A percentile compares a stretch with the other conserved stretches of the same genome.
Conservation (phyloP, 2,329 filamentous ascomycete genomes). For the Pleomassaria siparia region DNA sequence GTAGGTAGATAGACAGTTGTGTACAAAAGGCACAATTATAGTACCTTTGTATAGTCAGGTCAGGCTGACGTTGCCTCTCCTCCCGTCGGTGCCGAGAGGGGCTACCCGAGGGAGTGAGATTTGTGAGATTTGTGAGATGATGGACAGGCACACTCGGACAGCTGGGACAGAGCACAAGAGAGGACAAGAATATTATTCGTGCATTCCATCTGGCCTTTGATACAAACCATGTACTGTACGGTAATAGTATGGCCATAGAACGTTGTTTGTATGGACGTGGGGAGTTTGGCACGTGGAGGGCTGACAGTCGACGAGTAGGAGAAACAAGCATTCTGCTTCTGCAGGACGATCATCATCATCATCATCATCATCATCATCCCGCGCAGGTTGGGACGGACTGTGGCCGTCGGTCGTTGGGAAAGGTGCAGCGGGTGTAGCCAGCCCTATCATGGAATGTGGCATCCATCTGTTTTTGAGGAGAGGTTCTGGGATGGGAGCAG, state of each 20-base stretch:
- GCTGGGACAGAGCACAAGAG: neutral
- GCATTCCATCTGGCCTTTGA: neutral
- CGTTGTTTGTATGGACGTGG: constrained; percentile 9
- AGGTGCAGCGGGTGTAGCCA: too few species aligned
- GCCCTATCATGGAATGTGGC: constrained; percentile 33
- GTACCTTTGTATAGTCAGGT: too few species aligned
- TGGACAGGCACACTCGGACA: neutral
- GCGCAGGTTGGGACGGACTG: neutral
- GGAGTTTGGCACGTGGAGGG: constrained; percentile 21
- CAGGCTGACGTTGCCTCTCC: constrained; percentile 4
- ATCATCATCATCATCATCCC: too few species aligned
- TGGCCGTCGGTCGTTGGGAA: too few species aligned
- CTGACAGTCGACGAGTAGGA: constrained; percentile 11
- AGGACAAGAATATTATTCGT: neutral
- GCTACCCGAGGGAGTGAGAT: neutral
- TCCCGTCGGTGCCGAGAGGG: neutral
- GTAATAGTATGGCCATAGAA: neutral
- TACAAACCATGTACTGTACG: too few species aligned
- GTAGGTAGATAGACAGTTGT: neutral
- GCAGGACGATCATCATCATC: constrained; percentile 4
- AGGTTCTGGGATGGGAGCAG: neutral
- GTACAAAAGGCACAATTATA: too few species aligned
- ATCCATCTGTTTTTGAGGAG: neutral
- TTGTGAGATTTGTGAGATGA: neutral
- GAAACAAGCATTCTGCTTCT: constrained; percentile 7